Base-by-base conservation (phyloP, 1,284 basidiomycete genomes). In the Fistulinella staudtii region DNA sequence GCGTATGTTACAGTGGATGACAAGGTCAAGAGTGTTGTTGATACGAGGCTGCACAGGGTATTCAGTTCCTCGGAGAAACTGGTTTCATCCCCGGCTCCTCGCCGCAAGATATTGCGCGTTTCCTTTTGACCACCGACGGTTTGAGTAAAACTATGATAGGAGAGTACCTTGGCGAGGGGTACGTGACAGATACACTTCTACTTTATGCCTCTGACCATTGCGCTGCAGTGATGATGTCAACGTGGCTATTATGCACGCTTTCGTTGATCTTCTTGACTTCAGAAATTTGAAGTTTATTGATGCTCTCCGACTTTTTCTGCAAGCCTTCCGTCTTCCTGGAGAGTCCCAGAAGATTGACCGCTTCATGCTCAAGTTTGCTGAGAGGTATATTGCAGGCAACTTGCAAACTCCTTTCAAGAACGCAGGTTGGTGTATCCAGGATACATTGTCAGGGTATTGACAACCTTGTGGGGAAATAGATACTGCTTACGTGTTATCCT, bases 291-390 rank as follows among this genome's bases (percentile, higher is more conserved):
- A 75, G 13, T 98, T 98, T 62, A 85, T 93, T 33, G 88, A 93
- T 57, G 93, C 93, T 1, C 70, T 98, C 36, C 80, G 94, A 34
- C 64, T 79, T 45, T 96, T 94, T 69, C 70, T 97, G 27, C 94
- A 97, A 65, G 80, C 92, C 1, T 97, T 97, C 79, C 85, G 94
- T 45, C 76, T 98, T 20, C 94, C 94, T 3, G 94, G 94, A 38
- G 94, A 98, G 68, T 74, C 92, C 1, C 94, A 98, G 67, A 97
- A 97, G 72, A 97, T 98, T 55, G 94, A 98, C 75, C 82, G 94
- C n/a, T 97, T 83, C 69, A 94, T 98, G 91, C 79, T 97, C 47
- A 98, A 98, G 66, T 98, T 96, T 60, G 93, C 94, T 5, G 93
- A 96, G 60, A 79, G 93, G 18, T 98, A 93, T 63, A 90, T 95